Evolutionary conservation across 2,329 filamentous ascomycete genomes (phyloP), one percentile per base, ranked within the genome.

Genomic region (Sphaerulina populicola): DNA sequence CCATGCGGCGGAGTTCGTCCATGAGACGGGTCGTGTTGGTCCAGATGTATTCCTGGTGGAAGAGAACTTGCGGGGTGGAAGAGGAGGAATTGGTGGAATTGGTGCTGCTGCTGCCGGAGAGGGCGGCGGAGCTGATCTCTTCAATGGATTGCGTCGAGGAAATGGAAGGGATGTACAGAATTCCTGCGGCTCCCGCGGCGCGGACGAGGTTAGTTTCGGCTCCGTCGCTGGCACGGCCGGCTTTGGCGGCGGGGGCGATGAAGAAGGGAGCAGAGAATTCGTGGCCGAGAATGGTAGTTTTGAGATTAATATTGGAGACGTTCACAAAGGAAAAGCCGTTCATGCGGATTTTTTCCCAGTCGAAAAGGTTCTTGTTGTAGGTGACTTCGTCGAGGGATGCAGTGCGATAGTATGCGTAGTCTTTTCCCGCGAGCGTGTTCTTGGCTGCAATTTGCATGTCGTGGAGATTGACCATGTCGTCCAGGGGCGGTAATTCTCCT

Each of bases 181-280:
- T 75, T 47, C 73, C 66, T 5, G 69, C 71, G n/a, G 67, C 62
- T 7, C 65, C 73, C 8, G 77, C 76, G 37, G 70, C 78, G 65
- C 73, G 71, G 44, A 77, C 73, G 10, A 80, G 49, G 29, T 57
- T 57, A 1, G 30, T 49, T 44, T 59, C 57, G 9, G 59, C 60
- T 68, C 95, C 90, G 0, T 83, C 83, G 66, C 95, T 78, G 51
- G 91, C 91, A 7, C 95, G 80, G 70, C 95, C 95, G 60, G 91
- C 91, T 8, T 96, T 78, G 0, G 91, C 91, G 6, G 91, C 96
- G 38, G 91, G 91, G 1, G 91, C 94, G 30, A 96, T 84, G 72
- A 96, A 97, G 72, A 95, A 93, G 21, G 91, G 91, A 44, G 90
- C 83, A 56, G 83, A 79, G 54, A 82, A 81, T 64, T 85, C 86